A percentile compares a stretch with the other conserved stretches of the same genome.
phyloP scores from a whole-genome alignment of 2,329 filamentous ascomycete species.

The Colletotrichum orchidophilum region DNA sequence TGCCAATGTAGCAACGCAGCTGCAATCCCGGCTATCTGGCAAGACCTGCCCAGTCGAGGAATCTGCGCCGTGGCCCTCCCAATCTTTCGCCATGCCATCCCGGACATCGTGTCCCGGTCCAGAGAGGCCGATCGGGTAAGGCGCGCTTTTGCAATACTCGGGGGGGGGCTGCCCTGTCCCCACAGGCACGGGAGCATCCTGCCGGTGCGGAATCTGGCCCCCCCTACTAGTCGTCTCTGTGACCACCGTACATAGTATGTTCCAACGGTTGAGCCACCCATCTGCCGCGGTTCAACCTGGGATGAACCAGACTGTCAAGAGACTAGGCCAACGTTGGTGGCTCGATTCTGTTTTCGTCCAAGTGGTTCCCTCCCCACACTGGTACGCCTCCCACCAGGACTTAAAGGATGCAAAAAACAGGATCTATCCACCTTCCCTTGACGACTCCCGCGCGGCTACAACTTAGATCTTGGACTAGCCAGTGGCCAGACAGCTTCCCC shows the following conservation, averaged over 20 bases:
- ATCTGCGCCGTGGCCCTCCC: slow-evolving; percentile 12
- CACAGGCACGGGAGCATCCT: slow-evolving; percentile 24
- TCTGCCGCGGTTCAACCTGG: slow-evolving; percentile 6
- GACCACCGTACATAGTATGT: too few relatives aligned
- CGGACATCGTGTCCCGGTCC: background rate
- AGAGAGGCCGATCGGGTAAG: slow-evolving; percentile 17
- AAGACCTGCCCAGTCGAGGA: slow-evolving; percentile 25
- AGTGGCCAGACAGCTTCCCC: background rate
- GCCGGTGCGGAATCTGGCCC: slow-evolving; percentile 19
- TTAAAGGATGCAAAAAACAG: background rate
- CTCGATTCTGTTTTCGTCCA: slow-evolving; percentile 11
- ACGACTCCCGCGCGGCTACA: slow-evolving; percentile 26
- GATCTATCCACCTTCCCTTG: slow-evolving; percentile 15
- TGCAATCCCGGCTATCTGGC: slow-evolving; percentile 15
- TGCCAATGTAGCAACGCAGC: slow-evolving; percentile 22
- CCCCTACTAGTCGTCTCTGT: background rate
- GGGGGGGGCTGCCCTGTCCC: slow-evolving; percentile 5
- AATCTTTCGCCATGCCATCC: slow-evolving; percentile 4
- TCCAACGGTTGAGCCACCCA: background rate
- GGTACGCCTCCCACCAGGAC: background rate
- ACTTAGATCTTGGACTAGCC: slow-evolving; percentile 14
- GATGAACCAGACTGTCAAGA: background rate
- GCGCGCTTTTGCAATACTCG: background rate
- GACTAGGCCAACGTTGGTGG: background rate
- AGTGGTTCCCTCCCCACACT: slow-evolving; percentile 3